These are phyloP conservation scores for Tulasnella sp. DNA, from an alignment of 768 basidiomycete species.

Conservation along the genomic window DNA sequence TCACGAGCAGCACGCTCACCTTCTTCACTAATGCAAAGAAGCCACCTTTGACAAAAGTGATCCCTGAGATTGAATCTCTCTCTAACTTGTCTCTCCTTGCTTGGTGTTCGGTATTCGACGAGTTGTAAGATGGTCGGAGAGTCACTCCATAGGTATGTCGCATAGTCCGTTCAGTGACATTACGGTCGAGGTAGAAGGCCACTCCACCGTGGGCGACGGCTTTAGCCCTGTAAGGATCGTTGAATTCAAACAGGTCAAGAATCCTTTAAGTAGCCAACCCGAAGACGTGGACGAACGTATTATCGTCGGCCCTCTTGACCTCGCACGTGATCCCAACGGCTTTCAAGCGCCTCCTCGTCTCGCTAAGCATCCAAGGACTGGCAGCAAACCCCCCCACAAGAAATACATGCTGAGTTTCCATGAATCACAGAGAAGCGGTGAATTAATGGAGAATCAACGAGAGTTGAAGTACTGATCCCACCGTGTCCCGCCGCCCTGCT, in stretches of 20 bases:
- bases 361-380: conserved; percentile 76
- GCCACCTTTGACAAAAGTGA: background rate
- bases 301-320: conserved; percentile 75
- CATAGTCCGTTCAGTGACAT: conserved; percentile 79
- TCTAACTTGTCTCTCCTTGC: conserved; percentile 63
- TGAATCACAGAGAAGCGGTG: too few relatives aligned
- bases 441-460: too few relatives aligned
- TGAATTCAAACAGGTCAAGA: background rate
- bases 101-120: conserved; percentile 66
- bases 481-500: conserved; percentile 44
- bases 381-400: conserved; percentile 84
- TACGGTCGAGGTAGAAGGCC: conserved; percentile 83
- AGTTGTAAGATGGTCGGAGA: conserved; percentile 71
- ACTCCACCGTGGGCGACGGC: conserved; percentile 84
- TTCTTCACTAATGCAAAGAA: background rate
- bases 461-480: background rate
- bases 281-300: conserved; percentile 57
- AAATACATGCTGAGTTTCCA: conserved; percentile 63
- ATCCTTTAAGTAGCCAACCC: conserved; percentile 25
- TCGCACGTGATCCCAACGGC: conserved; percentile 52
- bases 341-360: conserved; percentile 69
- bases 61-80: background rate
- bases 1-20: background rate
- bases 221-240: conserved; percentile 63
- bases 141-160: conserved; percentile 83